Base-by-base conservation (phyloP, 352 stramenopile genomes). In the Pythium sukuiense region DNA sequence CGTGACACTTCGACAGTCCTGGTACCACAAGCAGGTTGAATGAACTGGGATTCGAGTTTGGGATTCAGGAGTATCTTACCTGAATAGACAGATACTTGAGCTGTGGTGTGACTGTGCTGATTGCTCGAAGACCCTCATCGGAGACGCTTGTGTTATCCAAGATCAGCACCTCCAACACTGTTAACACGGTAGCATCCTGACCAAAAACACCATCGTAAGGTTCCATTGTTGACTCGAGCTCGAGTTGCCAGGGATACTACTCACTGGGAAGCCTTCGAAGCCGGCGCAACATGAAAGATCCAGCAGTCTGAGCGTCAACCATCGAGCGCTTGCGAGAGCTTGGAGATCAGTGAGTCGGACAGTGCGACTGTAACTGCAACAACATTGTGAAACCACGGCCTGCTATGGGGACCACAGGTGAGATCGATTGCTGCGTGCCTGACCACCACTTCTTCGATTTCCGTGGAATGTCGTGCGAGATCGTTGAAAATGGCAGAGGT, bases 81-180 rank as follows among this genome's bases (percentile, higher is more conserved):
- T 89, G 80, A 45, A 92, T 74, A 8, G 84, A 92, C 35, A 92
- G 61, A 29, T 88, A 90, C 50, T 80, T 79, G 9, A 92, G 53
- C 18, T 71, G 69, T 12, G 74, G 64, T 29, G 69, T 74, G 2
- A 77, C 55, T 27, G 45, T 54, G 26, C 76, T 59, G 27, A 89
- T 76, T 24, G 72, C 67, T 46, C 30, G 37, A 27, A 90, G 62
- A 1, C 72, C 80, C 26, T 76, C 67, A 54, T 92, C 76, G 20
- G 72, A 71, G 24, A 90, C 77, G 18, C 59, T 54, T 2, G 80
- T 89, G 54, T 72, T 85, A 62, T 92, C 82, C 5, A 90, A 66
- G n/a, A 90, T 74, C 24, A 92, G 61, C 2, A 87, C 81, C 67
- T 90, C 59, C 5, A 92, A 68, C 29, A 54, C 67, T 18, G 56